Evolutionary conservation across 2,329 filamentous ascomycete genomes (phyloP), one percentile per base, ranked within the genome.

Genomic region (Sclerotinia sclerotiorum): DNA sequence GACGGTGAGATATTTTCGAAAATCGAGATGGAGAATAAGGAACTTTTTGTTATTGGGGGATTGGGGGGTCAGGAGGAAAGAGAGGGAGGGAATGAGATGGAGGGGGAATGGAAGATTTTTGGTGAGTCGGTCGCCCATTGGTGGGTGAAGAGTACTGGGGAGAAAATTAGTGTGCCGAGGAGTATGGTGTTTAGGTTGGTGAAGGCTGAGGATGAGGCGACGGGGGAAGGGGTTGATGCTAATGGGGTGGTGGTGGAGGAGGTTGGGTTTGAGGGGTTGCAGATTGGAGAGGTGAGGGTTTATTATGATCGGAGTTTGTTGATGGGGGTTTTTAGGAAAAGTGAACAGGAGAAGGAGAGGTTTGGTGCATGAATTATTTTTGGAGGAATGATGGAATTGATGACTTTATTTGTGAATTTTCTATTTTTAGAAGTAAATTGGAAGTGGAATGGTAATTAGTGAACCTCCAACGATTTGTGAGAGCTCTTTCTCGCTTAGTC

Each of bases 241-340:
- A 67, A 67, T 29, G 55, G 35, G 4, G 55, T 7, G 15, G 11
- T 24, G 29, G 61, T 54, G 21, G 51, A 55, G 35, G 63, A 67
- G n/a, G 29, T 69, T 15, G 69, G 67, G 4, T 69, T 70, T 49
- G 67, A 69, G 39, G 69, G 69, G 13, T 61, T 70, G 61, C 62
- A 70, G 44, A 69, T 69, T 35, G n/a, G 15, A 27, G 67, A 70
- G 60, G 63, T 69, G 21, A 70, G 49, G 58, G 51, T 70, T 58
- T 69, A 67, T 60, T 70, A 70, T 60, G 69, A 70, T 67, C 24
- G 67, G 27, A 70, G 61, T 69, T 42, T 67, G 44, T 57, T 70
- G 51, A 19, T 32, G 56, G 55, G 35, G 10, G 21, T 67, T 5
- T 67, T 69, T 13, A 65, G 21, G 21, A 60, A 39, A 13, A 68